These are phyloP conservation scores for Rehmannia glutinosa DNA, from an alignment of 257 asterid genomes.

Conservation along the genomic window DNA sequence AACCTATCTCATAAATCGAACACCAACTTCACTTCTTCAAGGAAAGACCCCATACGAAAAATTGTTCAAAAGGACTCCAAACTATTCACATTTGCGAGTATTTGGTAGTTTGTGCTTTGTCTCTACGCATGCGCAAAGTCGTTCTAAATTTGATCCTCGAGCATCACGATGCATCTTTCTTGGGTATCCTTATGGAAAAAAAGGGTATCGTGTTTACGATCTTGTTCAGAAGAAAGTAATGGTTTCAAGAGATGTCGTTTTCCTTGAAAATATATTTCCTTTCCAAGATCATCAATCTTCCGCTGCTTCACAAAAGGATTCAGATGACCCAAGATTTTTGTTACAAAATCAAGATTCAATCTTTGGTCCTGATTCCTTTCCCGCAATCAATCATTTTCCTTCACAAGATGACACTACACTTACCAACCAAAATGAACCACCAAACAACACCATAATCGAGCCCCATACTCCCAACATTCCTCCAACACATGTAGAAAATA, in stretches of 20 bases:
- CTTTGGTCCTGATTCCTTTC: no score
- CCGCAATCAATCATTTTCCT: no score
- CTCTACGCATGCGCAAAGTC: background rate
- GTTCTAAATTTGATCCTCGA: background rate
- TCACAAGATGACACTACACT: no score
- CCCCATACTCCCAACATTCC: no score
- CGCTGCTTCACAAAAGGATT: background rate
- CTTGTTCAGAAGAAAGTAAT: background rate
- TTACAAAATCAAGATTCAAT: no score
- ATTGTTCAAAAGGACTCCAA: background rate
- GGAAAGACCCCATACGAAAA: background rate
- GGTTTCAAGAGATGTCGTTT: background rate
- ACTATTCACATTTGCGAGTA: background rate
- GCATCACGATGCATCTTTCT: background rate
- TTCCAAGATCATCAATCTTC: background rate
- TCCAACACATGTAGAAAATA: background rate
- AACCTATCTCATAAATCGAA: background rate
- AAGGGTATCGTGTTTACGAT: background rate
- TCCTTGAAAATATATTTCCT: background rate
- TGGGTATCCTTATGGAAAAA: no score
- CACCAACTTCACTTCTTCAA: background rate
- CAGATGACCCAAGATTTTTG: no score
- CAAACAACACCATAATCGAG: no score
- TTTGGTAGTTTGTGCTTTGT: background rate
- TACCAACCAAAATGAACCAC: no score